Evolutionary conservation across 805 yeast species (phyloP).

Genomic region (Gaillardinia entomophila): DNA sequence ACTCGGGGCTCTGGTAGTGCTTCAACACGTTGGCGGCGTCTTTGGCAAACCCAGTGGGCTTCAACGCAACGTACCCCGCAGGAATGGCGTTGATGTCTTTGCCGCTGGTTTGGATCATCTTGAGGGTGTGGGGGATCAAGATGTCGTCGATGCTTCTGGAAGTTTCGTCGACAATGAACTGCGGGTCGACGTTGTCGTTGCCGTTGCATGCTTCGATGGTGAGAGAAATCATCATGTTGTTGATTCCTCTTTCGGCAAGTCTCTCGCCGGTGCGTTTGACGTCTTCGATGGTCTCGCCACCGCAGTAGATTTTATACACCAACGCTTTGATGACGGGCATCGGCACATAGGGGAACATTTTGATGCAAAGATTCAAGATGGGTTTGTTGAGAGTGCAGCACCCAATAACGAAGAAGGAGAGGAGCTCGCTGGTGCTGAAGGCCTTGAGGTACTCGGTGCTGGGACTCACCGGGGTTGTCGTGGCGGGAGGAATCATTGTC

Average conservation of each 20-base stretch:
- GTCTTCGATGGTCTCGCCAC: conserved; percentile 74
- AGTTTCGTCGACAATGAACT: conserved; percentile 58
- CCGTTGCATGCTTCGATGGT: conserved; percentile 94
- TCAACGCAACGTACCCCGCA: conserved; percentile 88
- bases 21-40: conserved; percentile 71
- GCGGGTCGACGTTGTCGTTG: conserved; percentile 52
- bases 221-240: conserved; percentile 92
- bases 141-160: conserved; percentile 61
- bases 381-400: conserved; percentile 61
- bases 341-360: conserved; percentile 71
- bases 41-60: conserved; percentile 83
- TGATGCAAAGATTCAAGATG: conserved; percentile 55
- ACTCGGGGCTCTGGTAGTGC: conserved; percentile 49
- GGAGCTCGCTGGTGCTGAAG: conserved; percentile 47
- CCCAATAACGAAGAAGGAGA: conserved; percentile 66
- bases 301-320: conserved; percentile 82
- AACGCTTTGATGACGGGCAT: conserved; percentile 60
- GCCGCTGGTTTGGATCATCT: conserved; percentile 43
- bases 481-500: conserved; percentile 1
- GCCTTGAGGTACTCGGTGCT: conserved; percentile 43
- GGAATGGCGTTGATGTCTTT: conserved; percentile 62
- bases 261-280: conserved; percentile 67
- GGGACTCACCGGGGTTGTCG: conserved; percentile 1
- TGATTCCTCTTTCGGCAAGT: conserved; percentile 67
- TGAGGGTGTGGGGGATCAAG: conserved; percentile 63